Evolutionary conservation across 768 basidiomycete species (phyloP).

Genomic region (Serpula lacrymans): DNA sequence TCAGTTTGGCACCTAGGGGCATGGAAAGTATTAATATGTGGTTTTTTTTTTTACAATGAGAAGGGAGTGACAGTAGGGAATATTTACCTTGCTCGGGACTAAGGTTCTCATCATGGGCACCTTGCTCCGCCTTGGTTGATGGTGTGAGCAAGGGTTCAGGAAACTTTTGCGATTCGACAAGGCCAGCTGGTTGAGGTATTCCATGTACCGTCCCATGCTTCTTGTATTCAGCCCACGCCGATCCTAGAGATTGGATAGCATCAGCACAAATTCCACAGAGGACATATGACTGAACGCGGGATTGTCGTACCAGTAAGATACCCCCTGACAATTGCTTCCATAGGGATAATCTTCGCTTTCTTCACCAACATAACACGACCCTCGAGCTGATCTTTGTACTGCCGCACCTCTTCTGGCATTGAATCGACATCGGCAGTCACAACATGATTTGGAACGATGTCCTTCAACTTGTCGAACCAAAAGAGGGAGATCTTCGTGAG

Average conservation of each 20-base stretch:
- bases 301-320: constrained; percentile 81
- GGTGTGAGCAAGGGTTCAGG: constrained; percentile 89
- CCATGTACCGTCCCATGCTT: constrained; percentile 85
- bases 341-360: constrained; percentile 83
- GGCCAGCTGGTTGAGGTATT: constrained; percentile 66
- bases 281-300: background rate
- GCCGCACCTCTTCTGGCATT: constrained; percentile 78
- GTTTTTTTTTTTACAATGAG: constrained; percentile 1
- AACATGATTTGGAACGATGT: constrained; percentile 88
- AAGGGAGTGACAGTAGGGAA: background rate
- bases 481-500: constrained; percentile 89
- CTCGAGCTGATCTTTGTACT: constrained; percentile 73
- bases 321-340: constrained; percentile 95
- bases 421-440: constrained; percentile 70
- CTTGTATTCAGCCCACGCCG: constrained; percentile 94
- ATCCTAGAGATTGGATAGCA: constrained; percentile 50
- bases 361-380: constrained; percentile 89
- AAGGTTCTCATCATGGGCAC: constrained; percentile 95
- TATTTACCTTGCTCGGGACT: constrained; percentile 70
- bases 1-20: constrained; percentile 56
- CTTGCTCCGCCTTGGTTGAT: constrained; percentile 94
- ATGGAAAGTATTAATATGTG: background rate
- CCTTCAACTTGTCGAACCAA: constrained; percentile 85
- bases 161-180: constrained; percentile 84
- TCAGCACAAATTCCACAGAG: background rate